Evolutionary conservation across 2,329 filamentous ascomycete genomes (phyloP), one percentile per base, ranked within the genome.

Genomic region (Cladophialophora yegresii): DNA sequence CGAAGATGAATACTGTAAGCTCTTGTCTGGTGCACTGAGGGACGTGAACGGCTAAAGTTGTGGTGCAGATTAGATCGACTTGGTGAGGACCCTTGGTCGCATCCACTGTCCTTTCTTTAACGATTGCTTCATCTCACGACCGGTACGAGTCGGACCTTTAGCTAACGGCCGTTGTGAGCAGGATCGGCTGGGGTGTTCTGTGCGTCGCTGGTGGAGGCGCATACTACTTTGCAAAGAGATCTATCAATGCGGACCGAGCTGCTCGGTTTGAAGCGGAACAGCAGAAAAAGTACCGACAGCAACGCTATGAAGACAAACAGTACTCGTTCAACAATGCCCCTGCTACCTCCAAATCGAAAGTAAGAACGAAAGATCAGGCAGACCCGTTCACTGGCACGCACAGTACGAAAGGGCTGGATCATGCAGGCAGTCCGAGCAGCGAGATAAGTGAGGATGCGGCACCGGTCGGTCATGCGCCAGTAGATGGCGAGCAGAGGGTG

Each of bases 181-280:
- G 92, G 90, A 81, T 93, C 74, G 95, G 95, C 74, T 97, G 92
- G 95, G 93, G 91, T 72, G 85, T 92, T 56, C 85, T 98, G 61
- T 95, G 93, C 75, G 83, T 89, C 72, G 92, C 93, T 71, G 95
- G 93, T 74, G 95, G 87, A 70, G 91, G 89, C 68, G 92, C 93
- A 73, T 99, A 98, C 83, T 92, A 91, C 82, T 96, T 97, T 76
- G 95, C 95, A 69, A 99, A 99, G 84, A 85, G 87, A 75, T 89
- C 88, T 77, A 96, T 99, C 84, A 96, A 97, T 76, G 90, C 90
- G 71, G 92, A 97, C 78, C 90, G 93, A 69, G 83, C 85, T 66
- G 81, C 86, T 66, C 87, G 91, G 73, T 85, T 89, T 70, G 85
- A 89, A 72, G 87, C 89, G 66, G 84, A 86, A 71, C 88, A 89